Evolutionary conservation across 306 rosid species (phyloP).

Genomic region (Hippophae tibetana): DNA sequence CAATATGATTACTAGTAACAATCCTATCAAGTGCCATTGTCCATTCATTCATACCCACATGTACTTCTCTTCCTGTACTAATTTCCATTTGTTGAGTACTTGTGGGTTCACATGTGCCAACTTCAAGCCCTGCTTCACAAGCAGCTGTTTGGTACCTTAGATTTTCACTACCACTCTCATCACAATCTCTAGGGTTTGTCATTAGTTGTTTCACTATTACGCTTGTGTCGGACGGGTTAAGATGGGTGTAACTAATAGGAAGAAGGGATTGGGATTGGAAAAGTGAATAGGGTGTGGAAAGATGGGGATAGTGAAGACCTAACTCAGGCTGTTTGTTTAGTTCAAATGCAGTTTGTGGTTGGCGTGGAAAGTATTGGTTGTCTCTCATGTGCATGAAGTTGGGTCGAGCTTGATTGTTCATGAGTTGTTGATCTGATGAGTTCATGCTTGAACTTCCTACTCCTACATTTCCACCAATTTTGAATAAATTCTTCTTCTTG

Average conservation of each 20-base stretch:
- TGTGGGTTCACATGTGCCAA: constrained; percentile 6
- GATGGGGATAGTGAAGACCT: constrained; percentile 18
- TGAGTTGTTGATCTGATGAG: constrained; percentile 33
- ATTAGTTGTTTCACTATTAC: constrained; percentile 42
- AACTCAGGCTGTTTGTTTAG: constrained; percentile 38
- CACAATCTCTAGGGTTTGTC: constrained; percentile 51
- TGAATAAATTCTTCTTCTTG: constrained; percentile 89
- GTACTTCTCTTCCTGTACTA: constrained; percentile 21
- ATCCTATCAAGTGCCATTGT: constrained; percentile 60
- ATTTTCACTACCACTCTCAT: constrained; percentile 51
- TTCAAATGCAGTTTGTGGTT: constrained; percentile 36
- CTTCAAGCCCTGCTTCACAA: constrained; percentile 41
- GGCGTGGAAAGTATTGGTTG: constrained; percentile 39
- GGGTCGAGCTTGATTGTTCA: constrained; percentile 20
- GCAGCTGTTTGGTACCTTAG: constrained; percentile 36
- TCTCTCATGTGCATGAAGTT: constrained; percentile 45
- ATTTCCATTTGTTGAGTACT: too few species aligned
- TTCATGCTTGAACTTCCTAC: constrained; percentile 42
- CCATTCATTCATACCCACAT: constrained; percentile 57
- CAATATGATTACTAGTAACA: constrained; percentile 41
- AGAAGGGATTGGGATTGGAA: constrained; percentile 30
- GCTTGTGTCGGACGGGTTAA: constrained; percentile 17
- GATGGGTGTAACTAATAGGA: too few species aligned
- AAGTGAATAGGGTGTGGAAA: constrained; percentile 23
- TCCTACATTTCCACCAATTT: constrained; percentile 32